Evolutionary conservation across 2,329 filamentous ascomycete genomes (phyloP).

Genomic region (Trichophyton equinum): DNA sequence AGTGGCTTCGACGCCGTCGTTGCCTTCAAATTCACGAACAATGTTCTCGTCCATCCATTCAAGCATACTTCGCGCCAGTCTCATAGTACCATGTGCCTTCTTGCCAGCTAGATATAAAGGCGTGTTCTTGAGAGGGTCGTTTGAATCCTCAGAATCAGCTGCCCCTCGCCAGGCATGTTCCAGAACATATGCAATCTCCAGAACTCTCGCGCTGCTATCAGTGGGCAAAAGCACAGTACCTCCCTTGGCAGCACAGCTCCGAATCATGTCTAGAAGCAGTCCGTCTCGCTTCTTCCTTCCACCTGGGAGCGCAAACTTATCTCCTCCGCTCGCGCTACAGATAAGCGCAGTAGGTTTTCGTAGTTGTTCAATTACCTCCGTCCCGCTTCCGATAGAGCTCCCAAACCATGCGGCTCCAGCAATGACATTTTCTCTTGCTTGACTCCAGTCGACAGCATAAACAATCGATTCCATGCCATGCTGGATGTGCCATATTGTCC

Average conservation of each 20-base stretch:
- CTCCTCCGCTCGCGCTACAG: conserved; percentile 74
- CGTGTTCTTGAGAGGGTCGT: conserved; percentile 38
- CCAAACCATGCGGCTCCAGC: conserved; percentile 89
- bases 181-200: conserved; percentile 82
- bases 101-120: conserved; percentile 71
- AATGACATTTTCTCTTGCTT: conserved; percentile 89
- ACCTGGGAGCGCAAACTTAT: conserved; percentile 55
- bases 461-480: conserved; percentile 94
- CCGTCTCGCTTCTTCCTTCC: conserved; percentile 75
- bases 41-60: conserved; percentile 99
- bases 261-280: conserved; percentile 66
- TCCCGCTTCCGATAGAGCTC: conserved; percentile 63
- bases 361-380: conserved; percentile 85
- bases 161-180: conserved; percentile 81
- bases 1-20: conserved; percentile 28
- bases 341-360: conserved; percentile 87
- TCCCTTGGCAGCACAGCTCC: conserved; percentile 63
- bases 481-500: conserved; percentile 98
- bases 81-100: conserved; percentile 76
- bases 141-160: conserved; percentile 40
- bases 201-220: conserved; percentile 85
- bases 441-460: conserved; percentile 96
- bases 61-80: conserved; percentile 85
- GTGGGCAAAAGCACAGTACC: conserved; percentile 88
- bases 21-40: conserved; percentile 75